A percentile compares a stretch with the other conserved stretches of the same genome.
phyloP scores from a whole-genome alignment of 1,284 basidiomycete genomes.

The Cerrena zonata region DNA sequence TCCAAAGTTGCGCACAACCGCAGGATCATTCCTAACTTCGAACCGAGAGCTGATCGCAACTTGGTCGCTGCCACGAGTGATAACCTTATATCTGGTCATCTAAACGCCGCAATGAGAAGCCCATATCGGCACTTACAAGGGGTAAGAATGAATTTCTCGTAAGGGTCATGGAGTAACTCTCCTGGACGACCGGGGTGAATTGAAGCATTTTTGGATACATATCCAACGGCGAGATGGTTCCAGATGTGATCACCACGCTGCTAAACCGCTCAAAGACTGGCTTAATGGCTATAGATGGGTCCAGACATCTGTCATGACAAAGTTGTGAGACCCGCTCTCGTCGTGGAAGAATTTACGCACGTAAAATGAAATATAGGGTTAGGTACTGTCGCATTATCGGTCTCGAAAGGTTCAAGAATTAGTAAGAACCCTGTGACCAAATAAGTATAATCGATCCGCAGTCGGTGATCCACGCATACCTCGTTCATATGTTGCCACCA shows the following conservation, averaged over 20 bases:
- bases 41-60: slow-evolving; percentile 98
- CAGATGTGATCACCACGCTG: slow-evolving; percentile 97
- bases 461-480: slow-evolving; percentile 39
- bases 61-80: slow-evolving; percentile 96
- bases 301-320: slow-evolving; percentile 72
- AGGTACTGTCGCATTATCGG: slow-evolving; percentile 95
- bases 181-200: slow-evolving; percentile 95
- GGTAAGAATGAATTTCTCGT: slow-evolving; percentile 95
- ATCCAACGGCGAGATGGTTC: slow-evolving; percentile 96
- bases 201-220: slow-evolving; percentile 99
- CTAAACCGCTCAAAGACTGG: slow-evolving; percentile 98
- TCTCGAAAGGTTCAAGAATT: slow-evolving; percentile 97
- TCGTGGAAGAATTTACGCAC: slow-evolving; percentile 40
- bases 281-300: slow-evolving; percentile 95
- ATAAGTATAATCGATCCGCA: slow-evolving; percentile 5
- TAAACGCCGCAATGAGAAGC: neutral
- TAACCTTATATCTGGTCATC: slow-evolving; percentile 54
- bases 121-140: slow-evolving; percentile 50
- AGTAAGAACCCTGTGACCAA: slow-evolving; percentile 77
- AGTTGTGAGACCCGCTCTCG: neutral
- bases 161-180: slow-evolving; percentile 97
- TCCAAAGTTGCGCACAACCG: slow-evolving; percentile 97
- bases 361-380: slow-evolving; percentile 99
- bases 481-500: slow-evolving; percentile 98
- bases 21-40: slow-evolving; percentile 98